Base-by-base conservation (phyloP, 2,329 filamentous ascomycete species). In the Tolypocladium pustulatum region DNA sequence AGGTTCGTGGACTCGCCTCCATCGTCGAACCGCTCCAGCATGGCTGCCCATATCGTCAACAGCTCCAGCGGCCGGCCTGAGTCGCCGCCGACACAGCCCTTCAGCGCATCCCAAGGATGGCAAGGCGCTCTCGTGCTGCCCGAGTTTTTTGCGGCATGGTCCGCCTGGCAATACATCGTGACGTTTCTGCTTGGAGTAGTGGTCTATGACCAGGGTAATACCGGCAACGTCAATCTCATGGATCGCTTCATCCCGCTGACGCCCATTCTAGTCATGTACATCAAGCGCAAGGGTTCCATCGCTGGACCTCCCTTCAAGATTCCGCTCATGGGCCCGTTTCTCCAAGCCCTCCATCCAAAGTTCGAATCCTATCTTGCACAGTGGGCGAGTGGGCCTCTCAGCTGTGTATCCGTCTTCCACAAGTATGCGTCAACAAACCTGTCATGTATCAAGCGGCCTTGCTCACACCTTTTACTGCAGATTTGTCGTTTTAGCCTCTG, bases 341-440 rank as follows among this genome's bases (percentile, higher is more conserved):
- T 92, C 30, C 81, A 91, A 67, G 88, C 87, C 3, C 78, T 92
- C 36, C 80, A 89, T 65, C 89, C 89, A 8, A 84, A 86, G 62
- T 92, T 92, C 70, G 81, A 82, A 27, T 77, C 81, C 54, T 93
- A 92, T 73, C 81, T 89, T 66, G 81, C 78, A 15, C 90, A 93
- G 76, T 92, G 89, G 89, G 79, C 83, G 17, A 90, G 87, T 60
- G 89, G 86, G n/a, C 82, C 86, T 25, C 77, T 92, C 59, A 91
- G 88, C 71, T 93, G 89, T 66, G 88, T 93, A 22, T 91, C 88
- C 1, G 85, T 93, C 62, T 92, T 93, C 71, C 89, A 93, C 79
- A 92, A 92, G 87, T 90, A 79, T 41, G 64, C 58, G 20, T 10
- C 17, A 9, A 22, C 22, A 13, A 46, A 9, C n/a, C 12, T 15